Evolutionary conservation across 768 basidiomycete genomes (phyloP).

Genomic region (Podaxis sp.): DNA sequence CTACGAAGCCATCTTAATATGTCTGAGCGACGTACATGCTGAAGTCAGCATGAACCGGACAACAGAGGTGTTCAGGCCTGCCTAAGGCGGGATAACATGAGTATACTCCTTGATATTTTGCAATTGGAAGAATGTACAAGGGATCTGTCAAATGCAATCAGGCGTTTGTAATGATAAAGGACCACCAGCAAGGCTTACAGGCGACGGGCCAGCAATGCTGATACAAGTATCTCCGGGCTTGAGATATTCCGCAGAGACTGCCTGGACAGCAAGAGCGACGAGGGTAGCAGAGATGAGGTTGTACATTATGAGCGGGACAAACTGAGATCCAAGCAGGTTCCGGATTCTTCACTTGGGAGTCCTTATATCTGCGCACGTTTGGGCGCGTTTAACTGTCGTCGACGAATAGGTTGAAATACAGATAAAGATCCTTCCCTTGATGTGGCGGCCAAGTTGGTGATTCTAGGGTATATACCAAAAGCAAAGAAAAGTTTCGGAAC

Average conservation of each 20-base stretch:
- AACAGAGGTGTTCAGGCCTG: conserved; percentile 20
- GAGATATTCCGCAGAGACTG: neutral
- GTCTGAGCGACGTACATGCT: conserved; percentile 15
- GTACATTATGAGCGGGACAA: neutral
- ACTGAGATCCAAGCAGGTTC: too few species aligned
- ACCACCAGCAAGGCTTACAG: neutral
- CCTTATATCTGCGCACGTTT: too few species aligned
- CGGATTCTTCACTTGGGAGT: too few species aligned
- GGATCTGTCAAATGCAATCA: neutral
- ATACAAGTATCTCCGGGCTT: conserved; percentile 1
- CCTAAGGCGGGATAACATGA: conserved; percentile 9
- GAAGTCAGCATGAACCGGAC: conserved; percentile 18
- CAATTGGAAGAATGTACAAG: neutral
- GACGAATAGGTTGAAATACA: too few species aligned
- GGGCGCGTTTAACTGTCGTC: too few species aligned
- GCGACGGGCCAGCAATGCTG: conserved; percentile 12
- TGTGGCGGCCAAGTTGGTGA: too few species aligned
- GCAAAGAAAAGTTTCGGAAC: too few species aligned
- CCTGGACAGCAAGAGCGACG: neutral
- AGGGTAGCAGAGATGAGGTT: neutral
- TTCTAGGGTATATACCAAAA: too few species aligned
- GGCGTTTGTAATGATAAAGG: too few species aligned
- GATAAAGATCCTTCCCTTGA: too few species aligned
- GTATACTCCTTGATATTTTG: neutral
- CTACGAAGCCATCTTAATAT: neutral